Conservation (phyloP, 1,139 yeast genomes). For the Taphrina communis region DNA sequence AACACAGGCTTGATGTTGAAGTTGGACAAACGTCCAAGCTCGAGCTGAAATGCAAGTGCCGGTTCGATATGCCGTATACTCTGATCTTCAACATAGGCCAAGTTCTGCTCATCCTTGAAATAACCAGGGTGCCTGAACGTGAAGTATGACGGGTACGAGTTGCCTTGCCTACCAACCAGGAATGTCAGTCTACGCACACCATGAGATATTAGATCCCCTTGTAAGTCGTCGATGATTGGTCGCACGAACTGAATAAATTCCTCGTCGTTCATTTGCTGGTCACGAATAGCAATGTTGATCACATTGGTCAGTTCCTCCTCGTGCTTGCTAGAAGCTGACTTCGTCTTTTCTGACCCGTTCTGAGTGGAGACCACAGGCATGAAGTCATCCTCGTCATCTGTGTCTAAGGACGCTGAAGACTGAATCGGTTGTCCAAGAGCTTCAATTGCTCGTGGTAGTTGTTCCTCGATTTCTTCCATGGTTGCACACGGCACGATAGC, state of each 20-base stretch:
- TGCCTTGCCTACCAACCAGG: slow-evolving; percentile 80
- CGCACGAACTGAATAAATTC: slow-evolving; percentile 67
- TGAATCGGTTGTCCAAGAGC: slow-evolving; percentile 59
- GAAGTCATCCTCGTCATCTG: slow-evolving; percentile 50
- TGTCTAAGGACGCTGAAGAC: slow-evolving; percentile 48
- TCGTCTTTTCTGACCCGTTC: slow-evolving; percentile 44
- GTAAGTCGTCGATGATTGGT: slow-evolving; percentile 70
- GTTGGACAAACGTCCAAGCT: slow-evolving; percentile 89
- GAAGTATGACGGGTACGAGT: slow-evolving; percentile 91
- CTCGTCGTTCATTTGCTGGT: slow-evolving; percentile 70
- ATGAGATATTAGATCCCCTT: slow-evolving; percentile 57
- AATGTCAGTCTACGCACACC: slow-evolving; percentile 91
- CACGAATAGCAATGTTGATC: slow-evolving; percentile 76
- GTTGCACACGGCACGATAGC: slow-evolving; percentile 81
- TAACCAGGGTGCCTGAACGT: slow-evolving; percentile 91
- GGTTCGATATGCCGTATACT: slow-evolving; percentile 98
- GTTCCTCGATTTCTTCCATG: slow-evolving; percentile 87
- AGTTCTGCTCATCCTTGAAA: slow-evolving; percentile 53
- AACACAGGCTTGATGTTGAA: slow-evolving; percentile 93
- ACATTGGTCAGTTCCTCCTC: slow-evolving; percentile 67
- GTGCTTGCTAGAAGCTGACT: slow-evolving; percentile 18
- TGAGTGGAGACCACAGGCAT: slow-evolving; percentile 50
- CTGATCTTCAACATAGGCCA: slow-evolving; percentile 60
- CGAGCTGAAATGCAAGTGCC: slow-evolving; percentile 96
- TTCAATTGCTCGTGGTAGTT: slow-evolving; percentile 76